A percentile compares a stretch with the other conserved stretches of the same genome.
Conservation (phyloP, 495 filamentous ascomycete species). For the Lophiostoma macrostomum region DNA sequence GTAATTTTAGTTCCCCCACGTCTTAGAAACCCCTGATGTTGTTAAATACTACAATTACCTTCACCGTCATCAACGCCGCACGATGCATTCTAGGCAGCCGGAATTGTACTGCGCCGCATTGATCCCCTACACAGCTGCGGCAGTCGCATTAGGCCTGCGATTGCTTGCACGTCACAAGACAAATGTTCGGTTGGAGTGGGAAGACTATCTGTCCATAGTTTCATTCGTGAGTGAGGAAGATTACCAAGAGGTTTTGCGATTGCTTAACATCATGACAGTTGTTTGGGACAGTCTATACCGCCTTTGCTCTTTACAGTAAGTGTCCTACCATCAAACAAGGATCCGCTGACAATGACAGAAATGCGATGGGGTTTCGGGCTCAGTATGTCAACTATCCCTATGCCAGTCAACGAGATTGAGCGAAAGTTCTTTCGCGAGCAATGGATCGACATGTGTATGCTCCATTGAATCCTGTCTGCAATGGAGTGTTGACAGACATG, state of each 20-base stretch:
- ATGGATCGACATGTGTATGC: constrained; percentile 2
- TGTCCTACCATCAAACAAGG: background rate
- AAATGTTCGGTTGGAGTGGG: background rate
- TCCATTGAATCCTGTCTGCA: too few species aligned
- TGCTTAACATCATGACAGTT: background rate
- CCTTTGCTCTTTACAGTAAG: background rate
- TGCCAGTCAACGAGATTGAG: background rate
- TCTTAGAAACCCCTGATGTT: too few species aligned
- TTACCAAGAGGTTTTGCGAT: background rate
- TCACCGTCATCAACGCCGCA: too few species aligned
- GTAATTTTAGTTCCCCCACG: too few species aligned
- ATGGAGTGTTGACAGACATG: too few species aligned
- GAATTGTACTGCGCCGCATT: background rate
- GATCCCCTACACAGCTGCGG: background rate
- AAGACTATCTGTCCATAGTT: background rate
- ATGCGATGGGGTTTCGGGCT: constrained; percentile 3
- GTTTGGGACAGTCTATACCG: background rate
- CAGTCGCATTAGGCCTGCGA: background rate
- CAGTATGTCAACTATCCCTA: background rate
- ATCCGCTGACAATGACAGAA: background rate
- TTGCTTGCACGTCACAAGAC: background rate
- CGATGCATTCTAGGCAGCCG: too few species aligned
- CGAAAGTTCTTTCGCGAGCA: background rate
- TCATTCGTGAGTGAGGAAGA: background rate
- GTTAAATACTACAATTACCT: too few species aligned